These are phyloP conservation scores for Fragilariopsis cylindrus DNA, from an alignment of 108 stramenopile genomes.

Conservation along the genomic window DNA sequence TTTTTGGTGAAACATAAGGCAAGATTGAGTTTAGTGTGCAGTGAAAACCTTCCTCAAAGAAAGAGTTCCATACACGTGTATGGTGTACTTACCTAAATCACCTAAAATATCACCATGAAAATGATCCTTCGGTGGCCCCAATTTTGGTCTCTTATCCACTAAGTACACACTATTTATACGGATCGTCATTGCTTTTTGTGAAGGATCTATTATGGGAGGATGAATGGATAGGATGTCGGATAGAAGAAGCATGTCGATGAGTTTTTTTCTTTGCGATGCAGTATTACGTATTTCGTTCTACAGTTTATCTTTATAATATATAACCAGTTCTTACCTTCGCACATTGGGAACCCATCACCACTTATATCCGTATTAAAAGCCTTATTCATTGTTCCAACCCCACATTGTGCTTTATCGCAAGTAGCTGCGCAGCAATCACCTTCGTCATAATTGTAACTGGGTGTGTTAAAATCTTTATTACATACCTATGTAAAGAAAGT, in stretches of 20 bases:
- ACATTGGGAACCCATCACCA: neutral
- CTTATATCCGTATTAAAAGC: neutral
- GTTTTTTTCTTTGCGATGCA: too few relatives aligned
- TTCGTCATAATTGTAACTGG: neutral
- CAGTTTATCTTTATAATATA: too few relatives aligned
- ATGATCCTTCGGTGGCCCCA: too few relatives aligned
- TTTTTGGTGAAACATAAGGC: too few relatives aligned
- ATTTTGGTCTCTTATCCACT: too few relatives aligned
- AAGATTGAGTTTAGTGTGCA: neutral
- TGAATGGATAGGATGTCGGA: too few relatives aligned
- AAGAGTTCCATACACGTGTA: neutral
- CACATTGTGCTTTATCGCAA: slow-evolving; percentile 1
- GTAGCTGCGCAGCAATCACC: slow-evolving; percentile 12
- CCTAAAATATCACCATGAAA: too few relatives aligned
- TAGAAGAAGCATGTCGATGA: too few relatives aligned
- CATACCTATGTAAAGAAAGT: neutral
- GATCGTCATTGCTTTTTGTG: slow-evolving; percentile 7
- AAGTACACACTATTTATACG: neutral
- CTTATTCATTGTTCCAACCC: neutral
- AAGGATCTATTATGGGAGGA: neutral
- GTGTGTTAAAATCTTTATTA: neutral
- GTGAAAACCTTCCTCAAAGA: neutral
- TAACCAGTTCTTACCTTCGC: neutral
- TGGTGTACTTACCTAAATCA: too few relatives aligned
- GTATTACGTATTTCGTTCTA: too few relatives aligned